Evolutionary conservation across 495 filamentous ascomycete species (phyloP), one percentile per base, ranked within the genome.

Genomic region (Stereocaulon alpinum): DNA sequence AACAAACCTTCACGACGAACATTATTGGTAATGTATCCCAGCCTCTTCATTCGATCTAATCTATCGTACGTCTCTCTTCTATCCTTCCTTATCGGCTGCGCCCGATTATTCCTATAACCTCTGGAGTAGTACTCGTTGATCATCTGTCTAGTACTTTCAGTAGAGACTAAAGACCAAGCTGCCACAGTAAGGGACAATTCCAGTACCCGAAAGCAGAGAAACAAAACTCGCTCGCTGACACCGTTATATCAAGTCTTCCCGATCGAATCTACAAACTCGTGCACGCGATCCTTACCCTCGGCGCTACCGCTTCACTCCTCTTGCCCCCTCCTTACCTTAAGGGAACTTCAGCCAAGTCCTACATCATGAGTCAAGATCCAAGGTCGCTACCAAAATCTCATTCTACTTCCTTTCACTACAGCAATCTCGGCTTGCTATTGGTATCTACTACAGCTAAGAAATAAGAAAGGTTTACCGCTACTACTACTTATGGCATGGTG

Each of bases 381-480:
- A 30, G 55, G 42, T 34, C 34, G 41, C 24, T 20, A 27, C 10
- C 55, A 48, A 37, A 43, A 55, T 3, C 32, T 56, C 15, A 27
- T 45, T 12, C 22, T 56, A 15, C 30, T 60, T 9, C 18, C 29
- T 3, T 60, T 61, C 42, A 67, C 62, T 1, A 43, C 63, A 6
- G 17, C 60, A 4, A 65, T 67, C 42, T 63, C 64, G 7, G 56
- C 62, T 20, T 60, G 41, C 44, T 55, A 58, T 32, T 60, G 6
- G 12, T 61, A 14, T 59, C 56, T 34, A 66, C 66, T 6, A 64
- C n/a, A n/a, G 55, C 62, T 6, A 60, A 40, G 22, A 62, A 56
- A 47, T 64, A 68, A n/a, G 64, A 68, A 30, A 56, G 66, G 6
- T 62, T 68, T 41, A 62, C 56, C 18, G 64, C 61, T 2, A 64